phyloP scores from a whole-genome alignment of 306 rosid species.

The Quercus glauca region DNA sequence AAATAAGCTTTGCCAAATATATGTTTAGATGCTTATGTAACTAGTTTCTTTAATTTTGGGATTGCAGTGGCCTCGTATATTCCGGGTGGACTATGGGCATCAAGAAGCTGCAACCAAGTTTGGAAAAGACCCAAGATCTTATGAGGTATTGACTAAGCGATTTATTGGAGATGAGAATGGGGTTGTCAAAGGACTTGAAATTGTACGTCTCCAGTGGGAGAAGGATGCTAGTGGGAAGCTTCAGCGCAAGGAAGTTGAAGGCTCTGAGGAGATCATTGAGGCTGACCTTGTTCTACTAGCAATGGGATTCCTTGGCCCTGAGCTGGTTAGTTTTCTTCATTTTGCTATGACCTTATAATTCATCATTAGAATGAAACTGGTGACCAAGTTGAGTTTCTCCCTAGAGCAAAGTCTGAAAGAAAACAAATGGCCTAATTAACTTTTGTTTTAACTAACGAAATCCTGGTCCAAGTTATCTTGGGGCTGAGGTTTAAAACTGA shows the following conservation, averaged over 20 bases:
- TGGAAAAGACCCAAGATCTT: conserved; percentile 92
- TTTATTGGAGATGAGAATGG: conserved; percentile 93
- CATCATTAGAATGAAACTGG: not conserved
- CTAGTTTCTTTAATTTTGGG: conserved; percentile 1
- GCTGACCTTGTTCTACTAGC: conserved; percentile 85
- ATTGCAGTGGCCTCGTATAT: conserved; percentile 93
- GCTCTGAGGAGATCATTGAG: conserved; percentile 81
- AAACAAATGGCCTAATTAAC: too few relatives aligned
- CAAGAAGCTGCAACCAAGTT: conserved; percentile 90
- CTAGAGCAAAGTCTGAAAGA: not conserved
- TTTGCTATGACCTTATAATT: not conserved
- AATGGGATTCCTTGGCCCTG: conserved; percentile 99
- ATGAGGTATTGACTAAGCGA: conserved; percentile 87
- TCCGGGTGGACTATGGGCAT: conserved; percentile 96
- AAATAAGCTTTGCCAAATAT: not conserved
- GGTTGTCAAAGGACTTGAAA: conserved; percentile 75
- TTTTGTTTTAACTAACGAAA: not conserved
- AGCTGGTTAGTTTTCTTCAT: conserved; percentile 59
- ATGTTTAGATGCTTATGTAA: not conserved
- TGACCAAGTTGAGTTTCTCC: not conserved
- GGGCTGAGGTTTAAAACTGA: not conserved
- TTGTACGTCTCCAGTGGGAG: conserved; percentile 74
- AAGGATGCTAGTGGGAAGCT: conserved; percentile 84
- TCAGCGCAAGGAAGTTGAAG: conserved; percentile 88
- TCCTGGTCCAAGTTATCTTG: not conserved